phyloP scores from a whole-genome alignment of 2,329 filamentous ascomycete genomes.

The Cladosporium sp. region DNA sequence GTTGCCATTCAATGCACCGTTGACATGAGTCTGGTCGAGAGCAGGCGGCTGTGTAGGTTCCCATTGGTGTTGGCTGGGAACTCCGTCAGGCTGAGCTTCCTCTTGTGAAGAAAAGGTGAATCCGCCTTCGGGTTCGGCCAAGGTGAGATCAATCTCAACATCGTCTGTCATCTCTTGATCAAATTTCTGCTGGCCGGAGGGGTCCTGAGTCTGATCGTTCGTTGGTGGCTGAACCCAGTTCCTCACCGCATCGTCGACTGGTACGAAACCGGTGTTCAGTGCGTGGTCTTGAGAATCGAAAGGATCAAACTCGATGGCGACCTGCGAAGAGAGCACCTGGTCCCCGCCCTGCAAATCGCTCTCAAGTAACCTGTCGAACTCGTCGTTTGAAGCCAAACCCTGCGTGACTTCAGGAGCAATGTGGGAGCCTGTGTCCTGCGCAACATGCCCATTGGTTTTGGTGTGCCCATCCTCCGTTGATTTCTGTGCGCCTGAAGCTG shows the following conservation, averaged over 20 bases:
- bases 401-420: not conserved
- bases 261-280: not conserved
- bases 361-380: not conserved
- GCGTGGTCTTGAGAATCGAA: not conserved
- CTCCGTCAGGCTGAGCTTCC: not conserved
- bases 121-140: slow-evolving; percentile 32
- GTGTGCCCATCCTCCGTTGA: not conserved
- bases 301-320: not conserved
- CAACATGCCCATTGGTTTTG: not conserved
- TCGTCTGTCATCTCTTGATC: not conserved
- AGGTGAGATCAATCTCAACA: slow-evolving; percentile 27
- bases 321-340: not conserved
- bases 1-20: not conserved
- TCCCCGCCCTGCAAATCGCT: not conserved
- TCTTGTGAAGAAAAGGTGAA: slow-evolving; percentile 25
- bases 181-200: not conserved
- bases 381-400: not conserved
- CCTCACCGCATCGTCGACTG: not conserved
- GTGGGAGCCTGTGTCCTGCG: not conserved
- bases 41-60: not conserved
- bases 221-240: not conserved
- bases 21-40: not conserved
- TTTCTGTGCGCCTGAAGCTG: not conserved
- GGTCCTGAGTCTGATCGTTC: not conserved
- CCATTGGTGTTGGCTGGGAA: not conserved